Percentiles rank a stretch among this genome's conserved stretches.
Conservation (phyloP, 208 protist species). For the Trypanosoma brucei region DNA sequence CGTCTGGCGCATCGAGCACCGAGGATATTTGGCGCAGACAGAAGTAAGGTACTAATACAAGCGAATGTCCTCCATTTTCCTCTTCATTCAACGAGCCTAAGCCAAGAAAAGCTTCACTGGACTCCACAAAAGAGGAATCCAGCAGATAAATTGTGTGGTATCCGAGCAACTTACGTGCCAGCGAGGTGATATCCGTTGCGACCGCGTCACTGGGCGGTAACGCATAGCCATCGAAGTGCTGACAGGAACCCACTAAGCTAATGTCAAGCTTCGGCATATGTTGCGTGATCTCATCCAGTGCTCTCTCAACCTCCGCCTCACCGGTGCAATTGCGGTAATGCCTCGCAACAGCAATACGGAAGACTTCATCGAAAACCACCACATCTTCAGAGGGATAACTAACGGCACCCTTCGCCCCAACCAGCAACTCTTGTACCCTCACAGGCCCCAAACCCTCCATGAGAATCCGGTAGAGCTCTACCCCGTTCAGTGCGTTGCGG, state of each 20-base stretch:
- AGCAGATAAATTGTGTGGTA: slow-evolving; percentile 61
- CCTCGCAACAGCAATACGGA: slow-evolving; percentile 30
- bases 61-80: slow-evolving; percentile 7
- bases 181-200: slow-evolving; percentile 34
- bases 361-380: slow-evolving; percentile 54
- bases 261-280: slow-evolving; percentile 78
- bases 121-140: slow-evolving; percentile 84
- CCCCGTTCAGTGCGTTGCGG: slow-evolving; percentile 53
- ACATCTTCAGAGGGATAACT: slow-evolving; percentile 40
- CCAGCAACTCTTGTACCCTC: slow-evolving; percentile 48
- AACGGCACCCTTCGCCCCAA: slow-evolving; percentile 20
- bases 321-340: slow-evolving; percentile 43
- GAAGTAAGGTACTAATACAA: slow-evolving; percentile 65
- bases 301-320: slow-evolving; percentile 31
- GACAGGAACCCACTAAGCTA: slow-evolving; percentile 50
- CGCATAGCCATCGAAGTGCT: slow-evolving; percentile 70
- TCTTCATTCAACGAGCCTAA: slow-evolving; percentile 23
- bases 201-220: slow-evolving; percentile 50
- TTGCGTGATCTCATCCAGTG: slow-evolving; percentile 55
- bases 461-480: slow-evolving; percentile 51
- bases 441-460: slow-evolving; percentile 46
- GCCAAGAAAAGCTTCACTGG: slow-evolving; percentile 56
- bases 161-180: slow-evolving; percentile 31
- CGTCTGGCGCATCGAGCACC: slow-evolving; percentile 30
- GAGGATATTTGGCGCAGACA: slow-evolving; percentile 50